Base-by-base conservation (phyloP, 208 protist species). In the Wallacemonas sp. region DNA sequence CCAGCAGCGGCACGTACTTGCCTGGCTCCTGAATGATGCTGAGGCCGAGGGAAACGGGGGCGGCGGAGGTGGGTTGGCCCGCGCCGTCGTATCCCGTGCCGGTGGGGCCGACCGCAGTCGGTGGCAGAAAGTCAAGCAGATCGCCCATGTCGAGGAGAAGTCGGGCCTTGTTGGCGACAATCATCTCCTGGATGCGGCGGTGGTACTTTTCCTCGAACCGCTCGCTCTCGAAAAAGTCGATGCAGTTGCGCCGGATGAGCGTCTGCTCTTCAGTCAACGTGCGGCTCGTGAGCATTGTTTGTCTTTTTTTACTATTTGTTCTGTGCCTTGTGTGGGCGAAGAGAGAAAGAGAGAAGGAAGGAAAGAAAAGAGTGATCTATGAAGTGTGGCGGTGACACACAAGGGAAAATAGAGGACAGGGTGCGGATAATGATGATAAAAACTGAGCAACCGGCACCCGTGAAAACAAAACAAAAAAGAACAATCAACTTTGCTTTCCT, bases 121-220 rank as follows among this genome's bases (percentile, higher is more conserved):
- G 39, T 5, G 83, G 70, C 46, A 87, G 39, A 68, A 89, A 98
- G 57, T 89, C 85, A 1, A 97, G 85, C 1, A 99, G 72, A 61
- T 98, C 96, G 27, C 92, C 83, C 57, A 98, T 85, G 74, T 97
- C 89, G 24, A 99, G 68, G 4, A 98, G 65, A 14, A 98, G 82
- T 0, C 96, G 80, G 2, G 69, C 76, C 61, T 90, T 81, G n/a
- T 83, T 65, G 21, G 76, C 80, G 23, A 80, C 32, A 39, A 98
- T 95, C 88, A 98, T 96, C 1, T 81, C 54, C 29, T 92, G 78
- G 4, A 98, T 79, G 32, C 78, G 77, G 19, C 68, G 71, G 44
- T 83, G 72, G 65, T 98, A 97, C 72, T 93, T 92, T 34, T 86
- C 83, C 44, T 93, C 87, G 65, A 83, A 84, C 52, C 88, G 74